Percentiles rank a stretch among this genome's conserved stretches.
phyloP scores from a whole-genome alignment of 148 eudicot genomes.

The Euryodendron excelsum region DNA sequence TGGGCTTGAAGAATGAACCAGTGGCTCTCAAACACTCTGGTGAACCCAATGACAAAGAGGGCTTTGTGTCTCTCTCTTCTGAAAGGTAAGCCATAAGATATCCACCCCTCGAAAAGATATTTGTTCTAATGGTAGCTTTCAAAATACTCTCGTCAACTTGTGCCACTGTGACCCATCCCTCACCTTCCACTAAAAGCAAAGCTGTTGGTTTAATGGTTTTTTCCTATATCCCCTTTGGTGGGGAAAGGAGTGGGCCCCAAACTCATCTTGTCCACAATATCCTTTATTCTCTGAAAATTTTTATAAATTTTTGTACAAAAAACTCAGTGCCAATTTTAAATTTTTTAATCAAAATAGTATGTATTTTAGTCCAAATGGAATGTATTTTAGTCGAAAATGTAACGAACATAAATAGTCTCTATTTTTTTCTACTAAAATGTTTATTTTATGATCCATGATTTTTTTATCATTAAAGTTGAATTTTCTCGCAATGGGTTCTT shows the following conservation, averaged over 20 bases:
- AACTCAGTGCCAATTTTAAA: too few relatives aligned
- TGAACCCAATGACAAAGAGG: not conserved
- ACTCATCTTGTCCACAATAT: slow-evolving; percentile 8
- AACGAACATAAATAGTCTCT: too few relatives aligned
- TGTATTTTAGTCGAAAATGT: too few relatives aligned
- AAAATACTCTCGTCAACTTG: slow-evolving; percentile 9
- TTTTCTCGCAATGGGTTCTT: too few relatives aligned
- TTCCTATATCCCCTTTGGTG: not conserved
- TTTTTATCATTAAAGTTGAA: too few relatives aligned
- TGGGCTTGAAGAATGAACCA: not conserved
- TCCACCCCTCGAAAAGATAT: not conserved
- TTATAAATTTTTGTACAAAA: too few relatives aligned
- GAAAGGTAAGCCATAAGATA: not conserved
- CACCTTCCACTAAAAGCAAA: slow-evolving; percentile 19
- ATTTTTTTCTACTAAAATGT: too few relatives aligned
- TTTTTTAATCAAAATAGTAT: too few relatives aligned
- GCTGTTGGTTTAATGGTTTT: too few relatives aligned
- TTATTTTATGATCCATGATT: too few relatives aligned
- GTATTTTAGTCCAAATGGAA: too few relatives aligned
- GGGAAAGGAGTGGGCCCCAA: not conserved
- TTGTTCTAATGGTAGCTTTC: not conserved
- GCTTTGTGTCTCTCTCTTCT: slow-evolving; percentile 10
- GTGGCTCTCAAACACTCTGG: not conserved
- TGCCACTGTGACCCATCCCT: slow-evolving; percentile 20
- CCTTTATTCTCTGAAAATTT: too few relatives aligned